Percentiles rank a stretch among this genome's conserved stretches.
phyloP scores from a whole-genome alignment of 257 asterid species.

The Plantago elongata region DNA sequence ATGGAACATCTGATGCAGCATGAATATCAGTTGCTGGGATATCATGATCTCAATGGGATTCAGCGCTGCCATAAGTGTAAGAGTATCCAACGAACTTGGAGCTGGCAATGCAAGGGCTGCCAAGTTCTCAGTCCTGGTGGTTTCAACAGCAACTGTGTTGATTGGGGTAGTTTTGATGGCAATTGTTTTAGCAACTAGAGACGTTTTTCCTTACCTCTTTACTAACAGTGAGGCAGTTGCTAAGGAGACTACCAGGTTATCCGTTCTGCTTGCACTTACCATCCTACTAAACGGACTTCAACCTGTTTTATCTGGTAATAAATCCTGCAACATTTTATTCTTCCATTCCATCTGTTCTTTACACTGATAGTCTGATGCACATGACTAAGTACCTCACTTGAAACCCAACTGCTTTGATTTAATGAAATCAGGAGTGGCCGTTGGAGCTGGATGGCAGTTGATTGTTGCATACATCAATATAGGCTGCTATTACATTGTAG shows the following conservation, averaged over 20 bases:
- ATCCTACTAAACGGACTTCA: constrained; percentile 67
- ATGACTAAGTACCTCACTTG: background rate
- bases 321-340: too few species aligned
- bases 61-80: constrained; percentile 82
- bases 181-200: constrained; percentile 43
- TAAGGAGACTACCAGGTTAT: constrained; percentile 50
- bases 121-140: constrained; percentile 63
- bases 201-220: constrained; percentile 52
- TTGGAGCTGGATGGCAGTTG: constrained; percentile 96
- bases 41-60: constrained; percentile 74
- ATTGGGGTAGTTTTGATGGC: constrained; percentile 40
- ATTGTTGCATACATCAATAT: constrained; percentile 63
- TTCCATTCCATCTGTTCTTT: too few species aligned
- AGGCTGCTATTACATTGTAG: constrained; percentile 65
- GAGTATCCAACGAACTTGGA: constrained; percentile 79
- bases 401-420: background rate
- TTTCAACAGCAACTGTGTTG: constrained; percentile 47
- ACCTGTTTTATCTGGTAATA: constrained; percentile 69
- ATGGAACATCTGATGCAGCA: constrained; percentile 35
- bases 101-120: constrained; percentile 72
- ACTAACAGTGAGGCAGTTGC: constrained; percentile 67
- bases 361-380: too few species aligned
- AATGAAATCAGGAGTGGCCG: constrained; percentile 55
- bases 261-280: constrained; percentile 51
- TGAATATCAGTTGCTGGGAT: constrained; percentile 73